Evolutionary conservation across 257 asterid genomes (phyloP), one percentile per base, ranked within the genome.

Genomic region (Plectranthus barbatus): DNA sequence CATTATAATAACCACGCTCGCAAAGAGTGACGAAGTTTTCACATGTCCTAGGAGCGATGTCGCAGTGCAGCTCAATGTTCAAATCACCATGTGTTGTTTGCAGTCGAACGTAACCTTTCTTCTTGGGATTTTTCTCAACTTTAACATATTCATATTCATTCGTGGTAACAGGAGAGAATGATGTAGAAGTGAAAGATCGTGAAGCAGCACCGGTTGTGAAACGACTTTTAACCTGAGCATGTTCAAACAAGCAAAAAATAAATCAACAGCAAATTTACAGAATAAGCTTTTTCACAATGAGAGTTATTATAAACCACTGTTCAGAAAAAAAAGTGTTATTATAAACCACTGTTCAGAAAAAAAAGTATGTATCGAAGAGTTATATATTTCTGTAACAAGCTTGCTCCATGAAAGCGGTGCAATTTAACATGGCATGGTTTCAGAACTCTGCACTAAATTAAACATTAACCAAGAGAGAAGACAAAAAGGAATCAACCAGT

Each of bases 21-120:
- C 92, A 85, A 5, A 90, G 83, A 67, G 95, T 82, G 74, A 87
- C 68, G 70, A 93, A 93, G 85, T 90, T 93, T 69, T 90, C 96
- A 66, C 99, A 93, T 33, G 96, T 74, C 79, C 96, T 83, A 5
- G 95, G 97, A 62, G 97, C 56, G 48, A 93, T 73, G 76, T 93
- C 99, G 76, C 96, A 90, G 74, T 90, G 97, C 81, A 93, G 86
- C 83, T 93, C 97, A 76, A 93, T 87, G 74, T 90, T 90, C 74
- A 93, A 74, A 79, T 90, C 99, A 54, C 99, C 97, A 61, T 90
- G 99, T 49, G 96, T 84, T 18, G 99, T 93, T 60, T 87, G 95
- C 70, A 93, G 78, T 66, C 88, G 83, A 41, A 80, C 83, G 70
- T 93, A 93, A 47, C 95, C 99, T 75, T 93, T 85, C 81, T 82